Conservation (phyloP, 495 filamentous ascomycete genomes). For the Tetracladium marchalianum region DNA sequence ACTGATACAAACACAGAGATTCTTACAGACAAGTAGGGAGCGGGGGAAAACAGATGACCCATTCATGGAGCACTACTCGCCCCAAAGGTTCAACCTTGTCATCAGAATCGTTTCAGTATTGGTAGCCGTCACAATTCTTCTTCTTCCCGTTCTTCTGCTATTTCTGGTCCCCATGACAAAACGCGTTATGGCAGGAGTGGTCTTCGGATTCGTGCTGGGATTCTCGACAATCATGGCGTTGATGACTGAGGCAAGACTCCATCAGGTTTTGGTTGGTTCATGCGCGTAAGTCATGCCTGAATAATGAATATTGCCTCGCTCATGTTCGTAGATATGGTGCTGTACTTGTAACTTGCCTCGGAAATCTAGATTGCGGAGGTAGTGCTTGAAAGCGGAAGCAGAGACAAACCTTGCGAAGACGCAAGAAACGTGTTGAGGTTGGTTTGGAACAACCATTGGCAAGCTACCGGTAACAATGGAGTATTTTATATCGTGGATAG, state of each 20-base stretch:
- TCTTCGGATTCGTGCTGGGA: conserved; percentile 1
- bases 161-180: conserved; percentile 3
- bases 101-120: not conserved
- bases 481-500: too few relatives aligned
- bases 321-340: conserved; percentile 3
- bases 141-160: conserved; percentile 6
- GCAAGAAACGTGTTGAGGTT: too few relatives aligned
- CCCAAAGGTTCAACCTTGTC: not conserved
- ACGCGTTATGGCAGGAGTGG: conserved; percentile 1
- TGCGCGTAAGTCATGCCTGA: not conserved
- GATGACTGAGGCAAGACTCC: conserved; percentile 1
- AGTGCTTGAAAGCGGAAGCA: too few relatives aligned
- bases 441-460: too few relatives aligned
- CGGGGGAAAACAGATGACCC: conserved; percentile 1
- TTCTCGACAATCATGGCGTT: conserved; percentile 1
- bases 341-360: conserved; percentile 4
- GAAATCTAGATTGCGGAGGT: not conserved
- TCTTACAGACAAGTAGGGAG: not conserved
- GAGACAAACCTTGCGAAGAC: too few relatives aligned
- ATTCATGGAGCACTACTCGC: not conserved
- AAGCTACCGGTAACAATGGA: too few relatives aligned
- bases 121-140: conserved; percentile 1
- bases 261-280: conserved; percentile 5
- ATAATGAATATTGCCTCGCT: not conserved
- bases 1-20: not conserved